Evolutionary conservation across 805 yeast species (phyloP), one percentile per base, ranked within the genome.

Genomic region (Yarrowia deformans): DNA sequence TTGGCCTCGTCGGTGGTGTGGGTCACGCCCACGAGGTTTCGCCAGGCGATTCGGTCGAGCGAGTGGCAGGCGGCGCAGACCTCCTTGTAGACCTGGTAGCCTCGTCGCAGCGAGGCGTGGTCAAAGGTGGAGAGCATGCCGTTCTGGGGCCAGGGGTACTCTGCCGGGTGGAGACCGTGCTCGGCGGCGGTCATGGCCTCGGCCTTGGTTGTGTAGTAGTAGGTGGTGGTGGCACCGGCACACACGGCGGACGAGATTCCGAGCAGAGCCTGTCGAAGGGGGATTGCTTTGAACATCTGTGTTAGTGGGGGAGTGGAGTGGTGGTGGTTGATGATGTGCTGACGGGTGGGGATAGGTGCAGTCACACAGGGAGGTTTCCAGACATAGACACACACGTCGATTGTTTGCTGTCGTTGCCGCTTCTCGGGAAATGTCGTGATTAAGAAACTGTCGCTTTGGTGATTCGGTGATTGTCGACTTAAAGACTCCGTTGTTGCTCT

Each of bases 21-120:
- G 64, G 97, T 90, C 52, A 95, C 99, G 81, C 96, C 99, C 74
- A 95, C 97, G 77, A 95, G 82, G 77, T 93, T 90, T 87, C 99
- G 92, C 99, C 99, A 95, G 54, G 98, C 97, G 74, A 95, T 90
- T 85, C 97, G 88, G 80, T 93, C 94, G 77, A 95, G 83, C 43
- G 99, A 94, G 83, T 95, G 99, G 83, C 99, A 95, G 69, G 98
- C 95, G 71, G 99, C 97, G 86, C 99, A 95, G 69, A 95, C 99
- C 83, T 95, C 99, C 82, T 93, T 89, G 86, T 95, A 95, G 71
- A 95, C 99, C 81, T 92, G 98, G 89, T 90, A 95, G 75, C 99
- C 99, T 87, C 99, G 93, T 86, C 99, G 91, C 78, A 95, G 91
- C 69, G 97, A 89, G 70, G 92, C 93, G 81, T 93, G 98, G 84